Evolutionary conservation across 495 filamentous ascomycete genomes (phyloP).

Genomic region (Talaromyces proteolyticus): DNA sequence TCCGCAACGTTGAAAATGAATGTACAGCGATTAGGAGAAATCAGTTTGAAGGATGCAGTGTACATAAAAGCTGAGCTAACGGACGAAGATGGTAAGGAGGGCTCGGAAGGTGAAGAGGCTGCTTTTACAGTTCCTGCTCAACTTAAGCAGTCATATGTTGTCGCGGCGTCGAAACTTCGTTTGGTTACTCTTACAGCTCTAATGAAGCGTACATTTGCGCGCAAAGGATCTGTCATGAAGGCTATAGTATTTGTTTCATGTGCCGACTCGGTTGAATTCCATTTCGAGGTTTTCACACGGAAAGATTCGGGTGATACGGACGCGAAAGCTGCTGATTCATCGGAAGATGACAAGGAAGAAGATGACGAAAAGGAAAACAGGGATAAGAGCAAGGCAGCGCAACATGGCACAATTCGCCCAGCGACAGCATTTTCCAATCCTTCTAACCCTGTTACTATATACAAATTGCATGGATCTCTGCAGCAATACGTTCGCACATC

Average conservation of each 20-base stretch:
- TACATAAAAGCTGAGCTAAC: conserved; percentile 68
- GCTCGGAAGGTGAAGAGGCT: conserved; percentile 23
- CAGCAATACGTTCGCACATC: conserved; percentile 78
- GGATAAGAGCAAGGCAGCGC: conserved; percentile 15
- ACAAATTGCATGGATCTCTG: conserved; percentile 91
- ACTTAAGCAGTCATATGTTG: conserved; percentile 81
- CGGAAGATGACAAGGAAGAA: conserved; percentile 15
- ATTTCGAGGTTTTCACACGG: conserved; percentile 79
- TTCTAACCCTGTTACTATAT: conserved; percentile 57
- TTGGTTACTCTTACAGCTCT: conserved; percentile 79
- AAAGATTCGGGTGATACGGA: conserved; percentile 22
- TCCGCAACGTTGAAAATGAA: conserved; percentile 97
- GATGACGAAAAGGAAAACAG: conserved; percentile 11
- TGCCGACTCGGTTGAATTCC: conserved; percentile 94
- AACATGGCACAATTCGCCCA: conserved; percentile 46
- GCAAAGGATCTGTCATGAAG: conserved; percentile 86
- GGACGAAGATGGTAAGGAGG: conserved; percentile 41
- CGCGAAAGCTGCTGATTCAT: conserved; percentile 14
- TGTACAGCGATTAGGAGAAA: conserved; percentile 85
- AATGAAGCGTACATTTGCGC: conserved; percentile 78
- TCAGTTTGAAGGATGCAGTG: conserved; percentile 87
- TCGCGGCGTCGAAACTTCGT: conserved; percentile 83
- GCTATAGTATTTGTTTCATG: conserved; percentile 95
- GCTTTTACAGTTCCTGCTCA: conserved; percentile 84
- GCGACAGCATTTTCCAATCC: conserved; percentile 43